These are phyloP conservation scores for Psilocybe sp. DNA, from an alignment of 768 basidiomycete genomes.

Conservation along the genomic window DNA sequence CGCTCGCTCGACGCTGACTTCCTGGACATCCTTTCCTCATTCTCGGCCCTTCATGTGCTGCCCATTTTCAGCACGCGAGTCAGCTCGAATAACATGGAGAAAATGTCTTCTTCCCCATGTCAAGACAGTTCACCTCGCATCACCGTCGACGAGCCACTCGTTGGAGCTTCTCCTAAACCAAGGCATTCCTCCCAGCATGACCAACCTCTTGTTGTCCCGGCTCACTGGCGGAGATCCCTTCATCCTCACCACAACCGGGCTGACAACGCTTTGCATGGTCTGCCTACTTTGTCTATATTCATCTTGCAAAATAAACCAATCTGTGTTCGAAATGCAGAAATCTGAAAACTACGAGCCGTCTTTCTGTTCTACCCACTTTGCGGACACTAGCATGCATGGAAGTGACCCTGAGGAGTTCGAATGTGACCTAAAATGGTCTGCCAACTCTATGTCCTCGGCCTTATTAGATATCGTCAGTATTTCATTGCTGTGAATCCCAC, in stretches of 20 bases:
- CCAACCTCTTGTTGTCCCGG: conserved; percentile 13
- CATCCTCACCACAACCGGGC: conserved; percentile 8
- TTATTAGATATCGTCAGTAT: conserved; percentile 60
- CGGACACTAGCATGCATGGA: conserved; percentile 36
- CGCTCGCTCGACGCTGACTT: conserved; percentile 13
- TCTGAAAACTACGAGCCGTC: conserved; percentile 36
- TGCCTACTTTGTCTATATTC: conserved; percentile 10
- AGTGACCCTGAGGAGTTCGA: conserved; percentile 40
- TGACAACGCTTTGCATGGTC: conserved; percentile 39
- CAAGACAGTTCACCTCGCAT: conserved; percentile 8
- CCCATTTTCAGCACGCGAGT: conserved; percentile 6
- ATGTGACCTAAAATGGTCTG: conserved; percentile 75
- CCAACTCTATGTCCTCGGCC: conserved; percentile 78
- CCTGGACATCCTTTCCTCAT: conserved; percentile 9
- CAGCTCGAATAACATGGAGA: neutral
- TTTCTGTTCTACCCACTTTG: conserved; percentile 52
- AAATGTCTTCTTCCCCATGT: conserved; percentile 5
- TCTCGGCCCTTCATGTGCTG: conserved; percentile 11
- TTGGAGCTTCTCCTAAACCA: conserved; percentile 11
- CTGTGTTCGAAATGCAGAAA: conserved; percentile 39
- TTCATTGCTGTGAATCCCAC: neutral
- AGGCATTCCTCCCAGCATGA: conserved; percentile 9
- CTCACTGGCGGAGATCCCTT: conserved; percentile 7
- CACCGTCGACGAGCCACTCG: conserved; percentile 12
- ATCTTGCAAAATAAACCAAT: too few species aligned